These are phyloP conservation scores for Vigna trinervia DNA, from an alignment of 306 rosid species.

Conservation along the genomic window DNA sequence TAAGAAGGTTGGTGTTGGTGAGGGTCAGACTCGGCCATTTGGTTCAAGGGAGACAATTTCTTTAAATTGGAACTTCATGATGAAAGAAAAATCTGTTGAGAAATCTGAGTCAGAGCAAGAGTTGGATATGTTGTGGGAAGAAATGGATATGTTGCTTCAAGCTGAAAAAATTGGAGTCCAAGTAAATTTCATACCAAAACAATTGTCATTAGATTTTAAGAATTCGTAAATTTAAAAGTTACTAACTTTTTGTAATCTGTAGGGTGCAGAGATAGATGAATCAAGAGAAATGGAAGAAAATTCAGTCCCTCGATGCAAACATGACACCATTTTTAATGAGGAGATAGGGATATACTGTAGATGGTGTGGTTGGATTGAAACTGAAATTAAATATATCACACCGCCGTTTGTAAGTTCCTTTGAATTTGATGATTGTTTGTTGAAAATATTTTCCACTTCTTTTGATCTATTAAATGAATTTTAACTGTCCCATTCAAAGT, in stretches of 20 bases:
- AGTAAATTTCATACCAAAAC: constrained; percentile 15
- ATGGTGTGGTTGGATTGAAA: neutral
- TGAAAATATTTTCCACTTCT: neutral
- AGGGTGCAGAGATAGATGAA: constrained; percentile 29
- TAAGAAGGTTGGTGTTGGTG: constrained; percentile 5
- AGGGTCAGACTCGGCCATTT: neutral
- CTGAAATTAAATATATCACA: constrained; percentile 33
- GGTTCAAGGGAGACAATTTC: neutral
- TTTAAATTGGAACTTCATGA: neutral
- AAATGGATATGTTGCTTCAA: neutral
- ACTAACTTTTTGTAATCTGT: constrained; percentile 6
- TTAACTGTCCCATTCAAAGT: no score
- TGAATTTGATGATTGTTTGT: constrained; percentile 5
- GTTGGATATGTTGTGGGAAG: constrained; percentile 35
- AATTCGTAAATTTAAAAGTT: neutral
- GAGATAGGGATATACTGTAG: constrained; percentile 45
- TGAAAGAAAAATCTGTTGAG: neutral
- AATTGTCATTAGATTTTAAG: neutral
- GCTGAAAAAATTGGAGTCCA: neutral
- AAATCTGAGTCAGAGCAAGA: constrained; percentile 39
- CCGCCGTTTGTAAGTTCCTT: constrained; percentile 42
- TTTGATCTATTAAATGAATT: no score
- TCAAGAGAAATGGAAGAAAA: neutral
- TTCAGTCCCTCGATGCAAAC: constrained; percentile 29
- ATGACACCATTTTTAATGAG: constrained; percentile 14